Evolutionary conservation across 108 stramenopile genomes (phyloP).

Genomic region (Cyclotella sp.): DNA sequence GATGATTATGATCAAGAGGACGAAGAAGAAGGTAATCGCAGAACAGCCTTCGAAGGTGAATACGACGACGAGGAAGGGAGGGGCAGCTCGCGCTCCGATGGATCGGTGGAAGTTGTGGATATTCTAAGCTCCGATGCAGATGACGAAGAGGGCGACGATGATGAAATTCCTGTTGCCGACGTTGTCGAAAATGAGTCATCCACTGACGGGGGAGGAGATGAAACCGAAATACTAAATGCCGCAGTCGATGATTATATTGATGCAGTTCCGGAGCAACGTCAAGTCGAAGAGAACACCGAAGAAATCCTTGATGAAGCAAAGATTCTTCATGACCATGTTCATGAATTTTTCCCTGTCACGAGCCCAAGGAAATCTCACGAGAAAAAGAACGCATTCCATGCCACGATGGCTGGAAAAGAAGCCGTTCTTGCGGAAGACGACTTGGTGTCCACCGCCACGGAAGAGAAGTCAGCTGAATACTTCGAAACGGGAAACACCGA

Average conservation of each 20-base stretch:
- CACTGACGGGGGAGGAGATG: slow-evolving; percentile 4
- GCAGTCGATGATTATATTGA: slow-evolving; percentile 41
- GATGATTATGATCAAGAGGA: slow-evolving; percentile 52
- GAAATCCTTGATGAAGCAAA: slow-evolving; percentile 2
- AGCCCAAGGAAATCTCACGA: slow-evolving; percentile 8
- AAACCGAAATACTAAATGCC: slow-evolving; percentile 32
- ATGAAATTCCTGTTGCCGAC: slow-evolving; percentile 1
- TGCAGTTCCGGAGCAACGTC: not conserved
- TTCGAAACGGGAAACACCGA: too few species aligned
- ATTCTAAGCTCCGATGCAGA: slow-evolving; percentile 20
- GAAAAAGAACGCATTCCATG: not conserved
- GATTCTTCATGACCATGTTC: slow-evolving; percentile 18
- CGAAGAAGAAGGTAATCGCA: slow-evolving; percentile 36
- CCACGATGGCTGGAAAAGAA: not conserved
- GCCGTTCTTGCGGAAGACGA: not conserved
- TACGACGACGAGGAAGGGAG: slow-evolving; percentile 32
- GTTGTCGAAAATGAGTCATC: slow-evolving; percentile 9
- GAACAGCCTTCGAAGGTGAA: slow-evolving; percentile 40
- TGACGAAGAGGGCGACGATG: slow-evolving; percentile 12
- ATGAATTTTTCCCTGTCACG: slow-evolving; percentile 12
- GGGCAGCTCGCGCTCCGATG: slow-evolving; percentile 14
- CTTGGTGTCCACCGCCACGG: not conserved
- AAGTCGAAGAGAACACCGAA: not conserved
- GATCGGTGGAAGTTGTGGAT: slow-evolving; percentile 30
- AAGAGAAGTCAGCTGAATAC: too few species aligned